Percentiles rank a stretch among this genome's conserved stretches.
These are phyloP conservation scores for Solanum pimpinellifolium DNA, from an alignment of 257 asterid species.

Conservation along the genomic window DNA sequence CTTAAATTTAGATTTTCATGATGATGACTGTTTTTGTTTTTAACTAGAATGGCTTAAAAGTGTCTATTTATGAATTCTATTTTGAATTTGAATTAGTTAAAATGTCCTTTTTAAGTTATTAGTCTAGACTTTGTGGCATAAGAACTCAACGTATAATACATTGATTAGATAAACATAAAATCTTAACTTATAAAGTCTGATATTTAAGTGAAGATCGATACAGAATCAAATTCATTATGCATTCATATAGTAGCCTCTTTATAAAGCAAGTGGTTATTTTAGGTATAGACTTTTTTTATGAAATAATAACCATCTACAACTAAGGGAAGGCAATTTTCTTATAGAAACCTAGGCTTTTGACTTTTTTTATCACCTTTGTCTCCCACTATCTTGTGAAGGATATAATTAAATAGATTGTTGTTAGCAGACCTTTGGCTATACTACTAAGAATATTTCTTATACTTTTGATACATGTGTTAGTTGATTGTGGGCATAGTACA, in stretches of 20 bases:
- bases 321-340: not conserved
- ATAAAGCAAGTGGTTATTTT: not conserved
- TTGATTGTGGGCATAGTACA: not conserved
- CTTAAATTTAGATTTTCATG: not conserved
- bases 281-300: not conserved
- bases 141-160: not conserved
- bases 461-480: not conserved
- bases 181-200: not conserved
- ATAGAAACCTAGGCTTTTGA: not conserved
- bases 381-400: not conserved
- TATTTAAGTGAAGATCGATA: not conserved
- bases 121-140: not conserved
- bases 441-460: not conserved
- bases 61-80: not conserved
- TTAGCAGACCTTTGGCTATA: not conserved
- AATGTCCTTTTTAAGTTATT: not conserved
- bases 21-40: not conserved
- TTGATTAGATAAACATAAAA: not conserved
- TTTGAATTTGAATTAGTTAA: not conserved
- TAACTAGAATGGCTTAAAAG: not conserved
- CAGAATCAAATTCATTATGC: not conserved
- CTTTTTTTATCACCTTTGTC: slow-evolving; percentile 1
- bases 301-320: not conserved
- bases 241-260: not conserved
- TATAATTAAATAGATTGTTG: not conserved